These are phyloP conservation scores for Linnemannia schmuckeri DNA, from an alignment of 192 early-diverging fungal species.

Conservation along the genomic window DNA sequence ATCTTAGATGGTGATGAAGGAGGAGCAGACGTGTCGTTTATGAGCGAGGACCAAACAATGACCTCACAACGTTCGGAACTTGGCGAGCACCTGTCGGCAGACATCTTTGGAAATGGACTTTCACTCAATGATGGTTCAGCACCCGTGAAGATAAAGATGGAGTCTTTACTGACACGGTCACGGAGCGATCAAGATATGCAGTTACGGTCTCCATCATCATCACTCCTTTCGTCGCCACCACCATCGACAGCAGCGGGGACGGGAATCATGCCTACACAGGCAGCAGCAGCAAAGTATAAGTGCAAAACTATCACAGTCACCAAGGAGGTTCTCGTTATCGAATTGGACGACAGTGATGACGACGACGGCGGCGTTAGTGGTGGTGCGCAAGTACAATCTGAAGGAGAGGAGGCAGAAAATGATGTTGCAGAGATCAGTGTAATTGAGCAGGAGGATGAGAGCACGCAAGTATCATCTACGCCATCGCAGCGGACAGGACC, in stretches of 20 bases:
- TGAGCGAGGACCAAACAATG: not conserved
- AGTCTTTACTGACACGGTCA: not conserved
- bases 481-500: not conserved
- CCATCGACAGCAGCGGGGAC: not conserved
- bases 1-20: not conserved
- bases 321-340: conserved; percentile 17
- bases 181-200: not conserved
- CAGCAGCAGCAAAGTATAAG: not conserved
- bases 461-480: not conserved
- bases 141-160: not conserved
- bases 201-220: not conserved
- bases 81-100: not conserved
- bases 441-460: not conserved
- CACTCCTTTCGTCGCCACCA: not conserved
- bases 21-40: not conserved
- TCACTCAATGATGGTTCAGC: not conserved
- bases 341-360: conserved; percentile 21
- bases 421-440: not conserved
- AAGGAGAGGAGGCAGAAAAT: not conserved
- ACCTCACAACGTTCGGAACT: not conserved
- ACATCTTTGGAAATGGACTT: not conserved
- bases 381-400: not conserved
- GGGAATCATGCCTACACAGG: not conserved
- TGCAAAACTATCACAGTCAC: not conserved
- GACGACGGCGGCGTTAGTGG: not conserved